These are phyloP conservation scores for Rhizopus arrhizus DNA, from an alignment of 371 early-diverging fungal species.

Conservation along the genomic window DNA sequence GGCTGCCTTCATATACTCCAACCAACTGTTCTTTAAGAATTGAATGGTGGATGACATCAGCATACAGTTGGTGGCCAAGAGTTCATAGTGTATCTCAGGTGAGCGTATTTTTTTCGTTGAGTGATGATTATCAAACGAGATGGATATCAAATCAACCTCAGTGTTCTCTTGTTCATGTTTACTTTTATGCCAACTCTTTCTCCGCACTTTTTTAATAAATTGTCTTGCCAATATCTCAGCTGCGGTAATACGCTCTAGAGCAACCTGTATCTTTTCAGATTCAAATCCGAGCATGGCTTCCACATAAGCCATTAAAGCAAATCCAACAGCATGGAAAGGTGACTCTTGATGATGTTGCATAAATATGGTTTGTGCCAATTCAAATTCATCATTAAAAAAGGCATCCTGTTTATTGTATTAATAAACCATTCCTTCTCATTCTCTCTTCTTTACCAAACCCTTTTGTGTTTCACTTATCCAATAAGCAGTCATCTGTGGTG, in stretches of 20 bases:
- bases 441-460: slow-evolving; percentile 36
- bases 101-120: not conserved
- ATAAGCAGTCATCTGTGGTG: slow-evolving; percentile 35
- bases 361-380: slow-evolving; percentile 43
- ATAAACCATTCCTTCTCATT: not conserved
- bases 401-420: slow-evolving; percentile 34
- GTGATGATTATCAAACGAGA: slow-evolving; percentile 7
- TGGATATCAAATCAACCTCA: not conserved
- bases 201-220: slow-evolving; percentile 35
- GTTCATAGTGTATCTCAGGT: slow-evolving; percentile 39
- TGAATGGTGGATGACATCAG: slow-evolving; percentile 54
- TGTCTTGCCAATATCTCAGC: slow-evolving; percentile 44
- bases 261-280: slow-evolving; percentile 38
- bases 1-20: slow-evolving; percentile 54
- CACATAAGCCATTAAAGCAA: slow-evolving; percentile 51
- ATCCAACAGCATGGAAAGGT: slow-evolving; percentile 55
- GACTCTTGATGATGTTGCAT: slow-evolving; percentile 43
- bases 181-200: slow-evolving; percentile 22
- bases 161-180: not conserved
- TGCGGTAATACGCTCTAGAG: slow-evolving; percentile 40
- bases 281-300: slow-evolving; percentile 55
- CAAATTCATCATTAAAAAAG: slow-evolving; percentile 52
- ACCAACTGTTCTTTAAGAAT: slow-evolving; percentile 49
- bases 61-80: slow-evolving; percentile 49
- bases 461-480: slow-evolving; percentile 51